Evolutionary conservation across 768 basidiomycete species (phyloP).

Genomic region (Crassisporium funariophilum): DNA sequence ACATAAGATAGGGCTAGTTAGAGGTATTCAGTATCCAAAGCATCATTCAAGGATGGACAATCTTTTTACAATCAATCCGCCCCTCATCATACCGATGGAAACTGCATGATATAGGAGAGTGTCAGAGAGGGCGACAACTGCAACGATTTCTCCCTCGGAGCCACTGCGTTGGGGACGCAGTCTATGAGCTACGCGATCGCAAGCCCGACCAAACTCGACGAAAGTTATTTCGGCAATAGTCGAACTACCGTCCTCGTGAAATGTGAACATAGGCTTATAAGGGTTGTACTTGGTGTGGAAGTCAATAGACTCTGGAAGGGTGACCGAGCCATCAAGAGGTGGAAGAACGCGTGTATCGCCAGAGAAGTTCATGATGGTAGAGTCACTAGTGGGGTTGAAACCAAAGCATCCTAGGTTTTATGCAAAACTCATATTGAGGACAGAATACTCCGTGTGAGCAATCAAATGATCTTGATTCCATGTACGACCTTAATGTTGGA

Average conservation of each 20-base stretch:
- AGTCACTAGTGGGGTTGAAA: too few species aligned
- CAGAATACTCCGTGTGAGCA: too few species aligned
- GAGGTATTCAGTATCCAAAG: background rate
- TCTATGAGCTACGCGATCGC: slow-evolving; percentile 42
- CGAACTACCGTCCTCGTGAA: slow-evolving; percentile 20
- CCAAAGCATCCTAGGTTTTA: too few species aligned
- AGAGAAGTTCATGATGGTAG: too few species aligned
- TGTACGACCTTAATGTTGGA: too few species aligned
- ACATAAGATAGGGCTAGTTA: slow-evolving; percentile 42
- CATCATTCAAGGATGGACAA: background rate
- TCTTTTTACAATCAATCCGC: slow-evolving; percentile 35
- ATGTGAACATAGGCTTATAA: slow-evolving; percentile 30
- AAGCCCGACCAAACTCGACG: slow-evolving; percentile 47
- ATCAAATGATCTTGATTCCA: too few species aligned
- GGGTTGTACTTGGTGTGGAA: slow-evolving; percentile 40
- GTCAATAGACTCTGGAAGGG: slow-evolving; percentile 33
- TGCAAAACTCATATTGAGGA: too few species aligned
- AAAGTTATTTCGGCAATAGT: slow-evolving; percentile 34
- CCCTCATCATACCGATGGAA: slow-evolving; percentile 37
- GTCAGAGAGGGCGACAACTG: slow-evolving; percentile 36
- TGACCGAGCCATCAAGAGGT: slow-evolving; percentile 35
- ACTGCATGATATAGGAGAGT: slow-evolving; percentile 44
- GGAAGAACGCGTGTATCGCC: too few species aligned
- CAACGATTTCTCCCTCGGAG: slow-evolving; percentile 35
- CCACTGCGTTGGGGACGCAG: slow-evolving; percentile 36